Evolutionary conservation across 257 asterid genomes (phyloP).

Genomic region (Thymus mandschuricus): DNA sequence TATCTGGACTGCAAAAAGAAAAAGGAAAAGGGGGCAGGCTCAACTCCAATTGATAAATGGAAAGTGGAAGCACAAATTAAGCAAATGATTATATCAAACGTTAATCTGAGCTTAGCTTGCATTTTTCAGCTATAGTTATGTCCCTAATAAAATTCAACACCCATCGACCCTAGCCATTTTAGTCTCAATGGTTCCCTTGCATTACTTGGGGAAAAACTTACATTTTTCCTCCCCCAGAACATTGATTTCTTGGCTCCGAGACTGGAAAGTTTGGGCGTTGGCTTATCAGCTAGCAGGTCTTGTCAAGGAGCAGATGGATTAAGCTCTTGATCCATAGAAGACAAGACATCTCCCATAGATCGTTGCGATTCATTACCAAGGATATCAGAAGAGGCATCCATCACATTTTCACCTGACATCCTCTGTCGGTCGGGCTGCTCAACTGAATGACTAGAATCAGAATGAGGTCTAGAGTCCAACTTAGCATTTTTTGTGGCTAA

Average conservation of each 20-base stretch:
- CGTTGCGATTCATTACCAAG: constrained; percentile 64
- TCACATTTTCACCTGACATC: constrained; percentile 46
- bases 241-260: constrained; percentile 64
- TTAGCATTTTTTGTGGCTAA: constrained; percentile 44
- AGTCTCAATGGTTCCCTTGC: constrained; percentile 17
- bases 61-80: neutral
- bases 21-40: constrained; percentile 26
- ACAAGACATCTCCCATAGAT: constrained; percentile 74
- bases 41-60: constrained; percentile 10
- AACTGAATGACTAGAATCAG: constrained; percentile 48
- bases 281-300: constrained; percentile 58
- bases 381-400: constrained; percentile 49
- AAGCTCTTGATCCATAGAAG: constrained; percentile 68
- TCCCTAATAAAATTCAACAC: constrained; percentile 7
- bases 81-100: constrained; percentile 14
- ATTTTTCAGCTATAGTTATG: constrained; percentile 20
- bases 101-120: constrained; percentile 3
- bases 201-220: constrained; percentile 44
- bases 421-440: constrained; percentile 62
- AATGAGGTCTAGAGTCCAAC: constrained; percentile 44
- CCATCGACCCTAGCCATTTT: constrained; percentile 4
- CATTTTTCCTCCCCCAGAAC: constrained; percentile 86
- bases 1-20: constrained; percentile 57
- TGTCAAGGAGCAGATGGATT: constrained; percentile 57
- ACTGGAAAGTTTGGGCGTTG: constrained; percentile 52